phyloP scores from a whole-genome alignment of 768 basidiomycete species.

The Royoungia palumana region DNA sequence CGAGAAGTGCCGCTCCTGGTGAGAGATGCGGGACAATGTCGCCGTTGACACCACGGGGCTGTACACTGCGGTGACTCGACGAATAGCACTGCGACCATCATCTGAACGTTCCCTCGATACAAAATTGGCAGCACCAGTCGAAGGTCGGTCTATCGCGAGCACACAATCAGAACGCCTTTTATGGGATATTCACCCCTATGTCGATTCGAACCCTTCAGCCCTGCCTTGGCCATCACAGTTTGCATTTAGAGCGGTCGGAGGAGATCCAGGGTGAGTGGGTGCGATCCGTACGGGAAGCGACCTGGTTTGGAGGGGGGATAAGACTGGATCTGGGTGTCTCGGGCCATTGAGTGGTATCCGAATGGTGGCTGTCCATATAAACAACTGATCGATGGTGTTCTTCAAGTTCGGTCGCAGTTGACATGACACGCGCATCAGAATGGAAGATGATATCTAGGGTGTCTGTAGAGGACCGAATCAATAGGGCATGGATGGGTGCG shows the following conservation, averaged over 20 bases:
- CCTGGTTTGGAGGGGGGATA: conserved; percentile 1
- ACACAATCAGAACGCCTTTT: background rate
- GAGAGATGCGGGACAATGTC: background rate
- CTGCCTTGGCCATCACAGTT: too few relatives aligned
- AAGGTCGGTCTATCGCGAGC: background rate
- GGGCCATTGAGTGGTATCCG: conserved; percentile 3
- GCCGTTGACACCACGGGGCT: background rate
- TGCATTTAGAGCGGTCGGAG: too few relatives aligned
- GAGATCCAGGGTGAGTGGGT: conserved; percentile 6
- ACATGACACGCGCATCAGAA: conserved; percentile 37
- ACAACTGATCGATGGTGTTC: conserved; percentile 12
- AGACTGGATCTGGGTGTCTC: conserved; percentile 5
- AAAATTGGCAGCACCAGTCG: too few relatives aligned
- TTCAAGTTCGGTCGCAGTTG: conserved; percentile 30
- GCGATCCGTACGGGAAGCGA: conserved; percentile 10
- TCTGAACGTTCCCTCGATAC: too few relatives aligned
- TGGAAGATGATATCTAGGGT: conserved; percentile 31
- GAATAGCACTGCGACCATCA: too few relatives aligned
- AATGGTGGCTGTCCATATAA: conserved; percentile 7
- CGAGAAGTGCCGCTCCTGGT: conserved; percentile 17
- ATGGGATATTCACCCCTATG: background rate
- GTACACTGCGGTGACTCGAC: background rate
- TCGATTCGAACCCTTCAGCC: background rate
- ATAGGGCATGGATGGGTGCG: conserved; percentile 16
- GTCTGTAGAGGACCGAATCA: conserved; percentile 17